Evolutionary conservation across 331 rosid genomes (phyloP), one percentile per base, ranked within the genome.

Genomic region (Phaseolus coccineus): DNA sequence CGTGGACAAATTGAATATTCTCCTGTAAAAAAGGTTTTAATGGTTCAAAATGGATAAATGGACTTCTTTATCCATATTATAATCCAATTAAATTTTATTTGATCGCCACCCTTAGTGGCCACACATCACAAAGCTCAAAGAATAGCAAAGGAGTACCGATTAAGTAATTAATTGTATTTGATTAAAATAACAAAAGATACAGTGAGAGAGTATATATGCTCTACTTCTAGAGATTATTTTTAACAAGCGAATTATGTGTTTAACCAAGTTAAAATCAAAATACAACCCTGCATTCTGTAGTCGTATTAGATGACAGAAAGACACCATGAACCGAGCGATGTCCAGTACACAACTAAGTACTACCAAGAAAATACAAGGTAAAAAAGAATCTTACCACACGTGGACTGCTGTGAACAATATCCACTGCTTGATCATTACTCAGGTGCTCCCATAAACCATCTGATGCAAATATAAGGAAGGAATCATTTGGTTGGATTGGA

Each of bases 361-460:
- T 19, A 40, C 9, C 73, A 55, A 77, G 50, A 39, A 35, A 62
- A 4, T 4, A 55, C 64, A 70, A 48, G 50, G 78, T 53, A 66
- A 69, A 80, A 56, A 70, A 79, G 31, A 79, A 81, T 77, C 88
- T 82, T 87, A 94, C 98, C 0, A 84, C 87, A 1, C 81, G 96
- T n/a, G 98, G 98, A 89, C 84, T 87, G 67, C 84, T 88, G 46
- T 89, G 91, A 77, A 94, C 98, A 83, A 94, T 94, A 51, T 94
- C 98, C 71, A 91, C 98, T 56, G 98, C 98, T 80, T 85, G 82
- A 64, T 94, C 97, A 82, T 91, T 94, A 85, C 87, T 94, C 84
- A 94, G 85, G 87, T 91, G 97, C 87, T 94, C 98, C 98, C 98
- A 94, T 80, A 93, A 86, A 81, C 98, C 98, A 90, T 93, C 98